Base-by-base conservation (phyloP, 768 basidiomycete genomes). In the Lactarius quietus region DNA sequence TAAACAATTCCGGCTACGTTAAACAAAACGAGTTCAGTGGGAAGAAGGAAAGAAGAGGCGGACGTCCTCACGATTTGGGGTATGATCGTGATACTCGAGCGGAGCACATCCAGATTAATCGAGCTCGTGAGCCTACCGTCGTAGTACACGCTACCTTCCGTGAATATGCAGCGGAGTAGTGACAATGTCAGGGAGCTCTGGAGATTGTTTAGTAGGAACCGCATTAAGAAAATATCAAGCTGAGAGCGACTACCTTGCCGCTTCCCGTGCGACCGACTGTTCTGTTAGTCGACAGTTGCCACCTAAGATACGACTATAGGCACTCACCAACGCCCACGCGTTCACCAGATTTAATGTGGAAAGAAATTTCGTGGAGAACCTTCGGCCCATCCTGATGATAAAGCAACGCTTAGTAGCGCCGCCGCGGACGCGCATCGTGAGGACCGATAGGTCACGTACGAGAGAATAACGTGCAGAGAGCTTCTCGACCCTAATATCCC, bases 211-310 rank as follows among this genome's bases (percentile, higher is more conserved):
- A 29, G 39, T 15, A 38, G 2, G 20, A 8, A 5, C 23, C 5
- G 20, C 35, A 41, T 33, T 35, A 52, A 60, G 55, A 43, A 64
- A 61, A 18, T 62, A 65, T 14, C 57, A 72, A 53, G n/a, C 29
- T 18, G 29, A 41, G 56, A 33, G 8, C 33, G 33, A 9, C 20
- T 57, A 77, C 78, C 74, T 82, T 82, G 52, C 85, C 85, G 70
- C 81, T 82, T 18, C 86, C 86, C 4, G 86, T 87, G 26, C 85
- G 74, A 3, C 86, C 86, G 38, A 86, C 84, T 82, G 29, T 23
- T 45, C 8, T 6, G 8, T 18, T 18, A 2, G 43, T 57, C 38
- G 54, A 23, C 6, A 70, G 15, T 64, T n/a, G 38, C 41, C 20
- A 23, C 26, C 7, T 15, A 26, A 33, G 36, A 51, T 15, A 18